A percentile compares a stretch with the other conserved stretches of the same genome.
Evolutionary conservation across 108 stramenopile species (phyloP).

Genomic region (Cyclotella distinguenda): DNA sequence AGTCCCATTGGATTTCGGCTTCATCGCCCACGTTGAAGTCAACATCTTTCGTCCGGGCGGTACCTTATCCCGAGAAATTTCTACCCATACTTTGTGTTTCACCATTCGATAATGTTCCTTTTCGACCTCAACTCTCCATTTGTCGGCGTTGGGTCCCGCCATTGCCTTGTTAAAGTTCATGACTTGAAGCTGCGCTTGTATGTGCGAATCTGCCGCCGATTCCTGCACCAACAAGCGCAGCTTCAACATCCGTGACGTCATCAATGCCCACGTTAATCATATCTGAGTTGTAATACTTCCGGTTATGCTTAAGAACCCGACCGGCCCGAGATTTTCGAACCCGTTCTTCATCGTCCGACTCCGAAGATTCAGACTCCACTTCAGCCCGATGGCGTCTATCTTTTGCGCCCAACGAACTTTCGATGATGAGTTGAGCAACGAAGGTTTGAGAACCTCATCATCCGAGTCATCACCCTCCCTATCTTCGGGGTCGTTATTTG

Average conservation of each 20-base stretch:
- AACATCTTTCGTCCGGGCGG: neutral
- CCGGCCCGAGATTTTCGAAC: too few species aligned
- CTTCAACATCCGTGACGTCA: neutral
- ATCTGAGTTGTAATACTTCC: too few species aligned
- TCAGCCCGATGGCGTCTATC: too few species aligned
- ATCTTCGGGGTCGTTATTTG: too few species aligned
- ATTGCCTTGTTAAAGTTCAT: constrained; percentile 1
- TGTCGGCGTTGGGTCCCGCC: neutral
- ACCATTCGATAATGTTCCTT: neutral
- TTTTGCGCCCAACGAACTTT: too few species aligned
- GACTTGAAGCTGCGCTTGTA: neutral
- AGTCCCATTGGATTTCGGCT: neutral
- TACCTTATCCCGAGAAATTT: neutral
- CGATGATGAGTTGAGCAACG: too few species aligned
- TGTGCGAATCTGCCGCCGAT: constrained; percentile 3
- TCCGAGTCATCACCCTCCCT: too few species aligned
- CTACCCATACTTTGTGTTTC: neutral
- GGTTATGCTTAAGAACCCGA: too few species aligned
- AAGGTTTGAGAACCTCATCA: too few species aligned
- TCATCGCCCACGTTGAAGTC: neutral
- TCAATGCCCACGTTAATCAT: too few species aligned
- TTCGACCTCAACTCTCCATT: constrained; percentile 4
- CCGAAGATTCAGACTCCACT: too few species aligned
- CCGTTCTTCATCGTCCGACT: too few species aligned
- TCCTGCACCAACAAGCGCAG: neutral